Evolutionary conservation across 257 asterid species (phyloP).

Genomic region (Salvia splendens): DNA sequence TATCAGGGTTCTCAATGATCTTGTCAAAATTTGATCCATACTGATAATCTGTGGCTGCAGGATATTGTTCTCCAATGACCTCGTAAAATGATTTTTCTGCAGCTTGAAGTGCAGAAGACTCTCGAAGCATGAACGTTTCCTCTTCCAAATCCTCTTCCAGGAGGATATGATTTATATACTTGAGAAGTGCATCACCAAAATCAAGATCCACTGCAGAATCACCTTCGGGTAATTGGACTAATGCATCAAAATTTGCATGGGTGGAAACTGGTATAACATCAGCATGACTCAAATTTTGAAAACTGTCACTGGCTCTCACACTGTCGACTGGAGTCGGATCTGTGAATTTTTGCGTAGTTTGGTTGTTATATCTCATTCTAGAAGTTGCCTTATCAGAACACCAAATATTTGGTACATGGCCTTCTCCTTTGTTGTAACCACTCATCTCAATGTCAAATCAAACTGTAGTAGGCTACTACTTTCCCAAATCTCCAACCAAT

Average conservation of each 20-base stretch:
- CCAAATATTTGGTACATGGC: constrained; percentile 52
- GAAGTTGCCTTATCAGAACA: constrained; percentile 37
- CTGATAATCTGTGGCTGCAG: constrained; percentile 37
- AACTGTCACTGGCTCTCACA: constrained; percentile 33
- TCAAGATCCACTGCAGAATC: constrained; percentile 62
- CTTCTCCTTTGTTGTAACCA: constrained; percentile 38
- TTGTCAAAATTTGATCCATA: constrained; percentile 33
- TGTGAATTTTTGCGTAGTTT: constrained; percentile 10
- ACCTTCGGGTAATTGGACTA: constrained; percentile 37
- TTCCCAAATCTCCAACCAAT: too few relatives aligned
- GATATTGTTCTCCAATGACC: constrained; percentile 57
- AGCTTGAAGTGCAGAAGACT: constrained; percentile 75
- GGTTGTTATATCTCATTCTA: constrained; percentile 36
- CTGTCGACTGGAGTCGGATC: constrained; percentile 34
- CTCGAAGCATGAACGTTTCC: constrained; percentile 61
- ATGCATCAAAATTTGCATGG: constrained; percentile 15
- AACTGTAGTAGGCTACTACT: neutral
- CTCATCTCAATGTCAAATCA: constrained; percentile 15
- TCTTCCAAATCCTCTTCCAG: constrained; percentile 86
- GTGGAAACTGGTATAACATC: constrained; percentile 26
- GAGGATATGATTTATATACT: constrained; percentile 63
- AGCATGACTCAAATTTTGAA: constrained; percentile 27
- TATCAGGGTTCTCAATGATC: constrained; percentile 30
- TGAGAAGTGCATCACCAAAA: constrained; percentile 67
- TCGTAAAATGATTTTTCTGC: constrained; percentile 79